These are phyloP conservation scores for Camellia japonica DNA, from an alignment of 148 eudicot genomes.

Conservation along the genomic window DNA sequence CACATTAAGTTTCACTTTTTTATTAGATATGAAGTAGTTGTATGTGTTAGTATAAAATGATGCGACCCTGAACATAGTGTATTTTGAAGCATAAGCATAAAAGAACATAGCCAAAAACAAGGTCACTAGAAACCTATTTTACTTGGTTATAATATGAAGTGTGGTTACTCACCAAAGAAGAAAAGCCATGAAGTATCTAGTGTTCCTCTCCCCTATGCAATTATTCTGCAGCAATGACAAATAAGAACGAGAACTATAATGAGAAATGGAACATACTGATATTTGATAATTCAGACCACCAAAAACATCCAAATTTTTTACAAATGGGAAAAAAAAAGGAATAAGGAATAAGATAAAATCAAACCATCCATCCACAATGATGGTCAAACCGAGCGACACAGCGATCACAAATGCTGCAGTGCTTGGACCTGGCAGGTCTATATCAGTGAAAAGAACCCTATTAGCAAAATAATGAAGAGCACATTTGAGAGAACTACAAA, in stretches of 20 bases:
- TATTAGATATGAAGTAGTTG: neutral
- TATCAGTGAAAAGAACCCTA: constrained; percentile 20
- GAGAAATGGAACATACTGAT: neutral
- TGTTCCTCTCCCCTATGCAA: constrained; percentile 96
- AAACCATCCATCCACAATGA: constrained; percentile 99
- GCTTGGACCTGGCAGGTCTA: constrained; percentile 99
- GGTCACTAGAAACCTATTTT: neutral
- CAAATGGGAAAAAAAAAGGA: neutral
- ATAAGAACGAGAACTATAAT: constrained; percentile 9
- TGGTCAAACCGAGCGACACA: constrained; percentile 98
- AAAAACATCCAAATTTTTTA: neutral
- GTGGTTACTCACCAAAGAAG: constrained; percentile 74
- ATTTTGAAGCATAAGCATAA: neutral
- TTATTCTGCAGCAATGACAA: constrained; percentile 67
- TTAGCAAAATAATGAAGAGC: constrained; percentile 13
- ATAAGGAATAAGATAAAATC: constrained; percentile 20
- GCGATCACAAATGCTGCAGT: constrained; percentile 87
- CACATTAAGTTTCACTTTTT: neutral
- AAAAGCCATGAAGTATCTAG: constrained; percentile 83
- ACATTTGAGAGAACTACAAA: too few relatives aligned
- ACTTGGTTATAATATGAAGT: neutral
- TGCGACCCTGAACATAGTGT: neutral
- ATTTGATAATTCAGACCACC: neutral
- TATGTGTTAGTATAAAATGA: neutral
- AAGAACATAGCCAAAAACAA: neutral